Evolutionary conservation across 2,329 filamentous ascomycete species (phyloP).

Genomic region (Daldinia sp.): DNA sequence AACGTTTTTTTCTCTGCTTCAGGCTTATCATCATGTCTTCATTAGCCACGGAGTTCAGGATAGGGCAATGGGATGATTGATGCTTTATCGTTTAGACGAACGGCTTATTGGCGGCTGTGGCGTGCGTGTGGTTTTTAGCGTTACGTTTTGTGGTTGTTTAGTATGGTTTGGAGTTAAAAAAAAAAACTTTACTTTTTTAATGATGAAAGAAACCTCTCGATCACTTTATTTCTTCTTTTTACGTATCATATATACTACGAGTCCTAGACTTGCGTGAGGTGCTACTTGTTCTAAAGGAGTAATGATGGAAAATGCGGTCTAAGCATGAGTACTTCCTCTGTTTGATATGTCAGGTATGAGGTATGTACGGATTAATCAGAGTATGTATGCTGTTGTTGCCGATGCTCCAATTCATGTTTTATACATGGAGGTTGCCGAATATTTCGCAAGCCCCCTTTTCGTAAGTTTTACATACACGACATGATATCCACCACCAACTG

Average conservation of each 20-base stretch:
- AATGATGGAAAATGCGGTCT: no score
- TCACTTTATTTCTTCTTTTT: neutral
- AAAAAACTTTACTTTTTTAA: conserved; percentile 8
- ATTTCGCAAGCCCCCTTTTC: conserved; percentile 11
- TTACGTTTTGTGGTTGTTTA: conserved; percentile 6
- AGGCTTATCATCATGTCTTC: conserved; percentile 8
- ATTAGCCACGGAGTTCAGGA: conserved; percentile 42
- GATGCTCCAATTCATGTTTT: conserved; percentile 12
- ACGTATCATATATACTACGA: neutral
- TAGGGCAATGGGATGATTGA: conserved; percentile 1
- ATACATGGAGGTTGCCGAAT: conserved; percentile 17
- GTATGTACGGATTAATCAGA: neutral
- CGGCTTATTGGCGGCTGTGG: neutral
- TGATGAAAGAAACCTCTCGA: neutral
- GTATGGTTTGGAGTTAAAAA: neutral
- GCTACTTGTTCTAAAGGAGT: neutral
- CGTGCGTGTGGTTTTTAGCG: neutral
- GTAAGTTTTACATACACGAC: conserved; percentile 11
- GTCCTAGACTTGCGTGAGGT: neutral
- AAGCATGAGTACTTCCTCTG: neutral
- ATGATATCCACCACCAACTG: neutral
- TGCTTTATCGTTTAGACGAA: neutral
- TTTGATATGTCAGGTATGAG: neutral
- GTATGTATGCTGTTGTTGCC: neutral
- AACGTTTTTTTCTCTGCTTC: neutral